These are phyloP conservation scores for Naganishia albida DNA, from an alignment of 1,284 basidiomycete genomes.

Conservation along the genomic window DNA sequence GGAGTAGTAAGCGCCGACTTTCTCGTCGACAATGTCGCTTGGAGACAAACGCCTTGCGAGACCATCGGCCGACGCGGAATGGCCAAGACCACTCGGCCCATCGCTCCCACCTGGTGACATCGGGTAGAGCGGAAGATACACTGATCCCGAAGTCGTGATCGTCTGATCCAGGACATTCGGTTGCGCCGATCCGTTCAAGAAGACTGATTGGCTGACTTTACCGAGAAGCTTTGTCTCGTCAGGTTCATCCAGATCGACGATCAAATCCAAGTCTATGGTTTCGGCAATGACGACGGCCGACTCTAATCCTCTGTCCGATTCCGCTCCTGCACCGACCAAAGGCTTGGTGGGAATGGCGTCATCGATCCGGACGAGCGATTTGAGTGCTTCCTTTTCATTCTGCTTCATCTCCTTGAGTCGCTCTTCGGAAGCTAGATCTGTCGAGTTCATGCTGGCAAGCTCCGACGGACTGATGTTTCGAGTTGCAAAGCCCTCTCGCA, in stretches of 20 bases:
- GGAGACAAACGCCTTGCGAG: neutral
- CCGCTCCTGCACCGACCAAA: conserved; percentile 4
- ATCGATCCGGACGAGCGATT: conserved; percentile 29
- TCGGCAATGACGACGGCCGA: conserved; percentile 10
- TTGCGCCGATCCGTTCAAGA: neutral
- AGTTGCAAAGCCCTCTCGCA: conserved; percentile 29
- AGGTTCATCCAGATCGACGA: conserved; percentile 14
- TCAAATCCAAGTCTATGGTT: conserved; percentile 12
- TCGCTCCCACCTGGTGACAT: neutral
- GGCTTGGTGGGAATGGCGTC: conserved; percentile 19
- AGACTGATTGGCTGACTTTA: neutral
- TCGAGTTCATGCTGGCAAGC: conserved; percentile 29
- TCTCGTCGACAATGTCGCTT: neutral
- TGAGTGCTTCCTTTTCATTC: conserved; percentile 29
- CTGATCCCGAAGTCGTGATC: neutral
- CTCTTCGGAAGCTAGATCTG: conserved; percentile 30
- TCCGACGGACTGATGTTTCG: conserved; percentile 7
- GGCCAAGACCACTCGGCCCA: neutral
- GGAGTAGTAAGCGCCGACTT: neutral
- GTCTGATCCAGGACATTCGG: neutral
- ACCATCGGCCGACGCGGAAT: neutral
- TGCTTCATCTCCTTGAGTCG: conserved; percentile 27
- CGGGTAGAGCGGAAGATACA: neutral
- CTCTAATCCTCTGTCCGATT: neutral
- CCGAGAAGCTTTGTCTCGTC: neutral